Evolutionary conservation across 192 early-diverging fungal species (phyloP), one percentile per base, ranked within the genome.

Genomic region (Chytriomyces sp.): DNA sequence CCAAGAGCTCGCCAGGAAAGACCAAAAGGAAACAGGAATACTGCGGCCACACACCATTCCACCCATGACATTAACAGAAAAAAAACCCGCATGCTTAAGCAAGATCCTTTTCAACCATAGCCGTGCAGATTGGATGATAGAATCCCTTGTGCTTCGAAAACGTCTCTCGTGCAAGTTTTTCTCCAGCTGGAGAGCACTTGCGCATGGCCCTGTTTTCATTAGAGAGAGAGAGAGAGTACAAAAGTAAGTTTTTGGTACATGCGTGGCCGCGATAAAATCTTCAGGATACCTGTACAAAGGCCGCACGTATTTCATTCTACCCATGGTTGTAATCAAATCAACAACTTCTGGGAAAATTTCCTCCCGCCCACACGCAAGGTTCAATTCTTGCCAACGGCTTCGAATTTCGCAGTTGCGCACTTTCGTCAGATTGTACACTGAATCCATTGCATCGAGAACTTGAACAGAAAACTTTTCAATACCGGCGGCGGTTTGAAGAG

Each of bases 51-150:
- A 35, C 35, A 35, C 35, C 35, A 35, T 35, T 35, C 35, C 35
- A 35, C 35, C 35, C 35, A 35, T 35, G 35, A 35, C 35, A 35
- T 35, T 1, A 4, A 35, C 35, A 35, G 35, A 35, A 35, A 35
- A 35, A 35, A 35, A 35, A 2, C 35, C 35, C 35, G 35, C 35
- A 35, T 35, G 35, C 35, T 69, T 43, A 69, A 11, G 68, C 91
- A 50, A 96, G 83, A 78, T 97, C 96, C 82, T 93, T 96, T 59
- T 88, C 91, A n/a, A 99, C 93, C 92, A 97, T 90, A 44, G 80
- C 81, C 35, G 92, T 89, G 43, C 93, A 93, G 78, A 99, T 99
- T 9, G 97, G 97, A 67, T 99, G 97, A 79, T 98, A 99, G 76
- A 95, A 95, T 0, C 81, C 80, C 57, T 87, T 88, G 80, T 95